A percentile compares a stretch with the other conserved stretches of the same genome.
Evolutionary conservation across 164 flowering plant species (phyloP).

Genomic region (Akebia trifoliata): DNA sequence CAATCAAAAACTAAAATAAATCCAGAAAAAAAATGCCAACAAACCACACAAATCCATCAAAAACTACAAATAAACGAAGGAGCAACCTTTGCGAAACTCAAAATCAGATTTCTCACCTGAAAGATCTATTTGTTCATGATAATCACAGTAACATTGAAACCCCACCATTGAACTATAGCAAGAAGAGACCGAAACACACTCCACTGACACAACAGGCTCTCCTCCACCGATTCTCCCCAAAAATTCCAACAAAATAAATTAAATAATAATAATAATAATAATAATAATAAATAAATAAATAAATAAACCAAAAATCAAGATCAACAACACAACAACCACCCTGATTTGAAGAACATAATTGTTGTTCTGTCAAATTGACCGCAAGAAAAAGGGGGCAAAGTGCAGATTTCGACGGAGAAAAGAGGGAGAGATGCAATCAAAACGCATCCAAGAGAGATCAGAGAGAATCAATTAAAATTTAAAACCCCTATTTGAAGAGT

Average conservation of each 20-base stretch:
- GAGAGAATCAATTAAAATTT: constrained; percentile 9
- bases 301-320: background rate
- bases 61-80: background rate
- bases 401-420: background rate
- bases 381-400: background rate
- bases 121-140: constrained; percentile 99
- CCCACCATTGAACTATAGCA: constrained; percentile 97
- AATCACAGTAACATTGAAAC: constrained; percentile 90
- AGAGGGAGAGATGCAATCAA: background rate
- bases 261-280: too few relatives aligned
- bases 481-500: constrained; percentile 14
- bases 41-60: background rate
- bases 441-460: background rate
- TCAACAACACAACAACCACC: background rate
- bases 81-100: background rate
- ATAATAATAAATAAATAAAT: too few relatives aligned
- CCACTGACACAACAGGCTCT: constrained; percentile 56
- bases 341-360: constrained; percentile 4
- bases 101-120: constrained; percentile 48
- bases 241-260: background rate
- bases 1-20: too few relatives aligned
- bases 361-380: background rate
- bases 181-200: constrained; percentile 65
- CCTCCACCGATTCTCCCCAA: constrained; percentile 58
- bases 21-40: background rate